Evolutionary conservation across 176 grass and related monocot species (phyloP), one percentile per base, ranked within the genome.

Genomic region (Puccinellia tenuiflora): DNA sequence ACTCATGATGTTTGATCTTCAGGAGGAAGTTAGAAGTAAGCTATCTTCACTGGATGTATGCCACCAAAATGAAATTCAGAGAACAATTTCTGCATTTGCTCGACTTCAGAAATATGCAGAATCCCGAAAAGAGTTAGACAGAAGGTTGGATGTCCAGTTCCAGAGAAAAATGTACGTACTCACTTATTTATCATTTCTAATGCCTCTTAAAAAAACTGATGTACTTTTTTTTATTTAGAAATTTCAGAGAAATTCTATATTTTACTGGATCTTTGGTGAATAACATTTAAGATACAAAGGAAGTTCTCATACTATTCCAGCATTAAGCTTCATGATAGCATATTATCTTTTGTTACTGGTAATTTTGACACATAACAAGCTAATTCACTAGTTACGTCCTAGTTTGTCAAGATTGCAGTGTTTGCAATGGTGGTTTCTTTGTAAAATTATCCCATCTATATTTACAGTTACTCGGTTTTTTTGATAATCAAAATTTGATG

Each of bases 121-220:
- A 93, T 78, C 74, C 83, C 93, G 85, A 76, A 94, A 88, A 73
- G 96, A 95, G 53, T 68, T 94, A 60, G 92, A 98, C 57, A 87
- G 79, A 86, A 95, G 86, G 78, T 72, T 93, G n/a, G 92, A 98
- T n/a, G 88, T 87, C 9, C 87, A 90, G 20, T 95, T 93, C 72
- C 90, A 86, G 64, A 91, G 96, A 88, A 98, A 90, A 85, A 94
- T 95, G 96, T 98, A 98, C 74, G 88, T 68, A 43, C 30, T 37
- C 40, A 8, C 75, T 45, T 84, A 7, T 72, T 29, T 26, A n/a
- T 66, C 18, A 35, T 73, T 25, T 83, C 2, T 81, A 25, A 13
- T 60, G 5, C 48, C 30, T 75, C 53, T 77, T 76, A 82, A 48
- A 40, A 51, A 77, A 78, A 61, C 47, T 72, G 68, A 9, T 73